Conservation (phyloP, 1,284 basidiomycete species). For the Puccinia novopanici region DNA sequence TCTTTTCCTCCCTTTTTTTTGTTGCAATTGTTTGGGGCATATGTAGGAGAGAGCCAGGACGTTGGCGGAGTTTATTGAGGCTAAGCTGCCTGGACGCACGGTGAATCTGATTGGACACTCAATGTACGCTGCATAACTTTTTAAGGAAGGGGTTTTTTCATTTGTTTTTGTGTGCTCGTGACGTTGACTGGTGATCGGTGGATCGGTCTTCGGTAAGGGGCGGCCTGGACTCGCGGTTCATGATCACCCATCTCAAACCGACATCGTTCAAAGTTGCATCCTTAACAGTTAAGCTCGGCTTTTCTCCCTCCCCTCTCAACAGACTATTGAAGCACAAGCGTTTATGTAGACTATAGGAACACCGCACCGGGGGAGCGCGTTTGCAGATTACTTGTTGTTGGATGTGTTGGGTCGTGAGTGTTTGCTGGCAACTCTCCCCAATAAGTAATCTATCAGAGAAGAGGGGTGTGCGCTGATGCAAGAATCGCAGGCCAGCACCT, state of each 20-base stretch:
- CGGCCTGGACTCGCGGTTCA: slow-evolving; percentile 86
- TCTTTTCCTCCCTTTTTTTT: too few relatives aligned
- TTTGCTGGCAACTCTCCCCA: slow-evolving; percentile 60
- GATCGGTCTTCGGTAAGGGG: slow-evolving; percentile 63
- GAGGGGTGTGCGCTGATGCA: slow-evolving; percentile 51
- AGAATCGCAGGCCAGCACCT: slow-evolving; percentile 58
- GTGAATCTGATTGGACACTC: slow-evolving; percentile 92
- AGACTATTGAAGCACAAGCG: background rate
- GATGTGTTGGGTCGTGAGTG: slow-evolving; percentile 70
- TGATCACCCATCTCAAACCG: slow-evolving; percentile 63
- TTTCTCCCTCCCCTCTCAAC: background rate
- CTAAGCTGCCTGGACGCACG: slow-evolving; percentile 73
- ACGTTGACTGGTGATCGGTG: slow-evolving; percentile 1
- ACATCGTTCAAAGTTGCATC: slow-evolving; percentile 68
- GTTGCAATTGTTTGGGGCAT: too few relatives aligned
- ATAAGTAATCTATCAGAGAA: background rate
- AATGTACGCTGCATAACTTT: too few relatives aligned
- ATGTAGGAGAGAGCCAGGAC: slow-evolving; percentile 75
- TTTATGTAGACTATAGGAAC: slow-evolving; percentile 71
- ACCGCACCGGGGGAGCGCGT: slow-evolving; percentile 87
- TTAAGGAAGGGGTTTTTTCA: slow-evolving; percentile 8
- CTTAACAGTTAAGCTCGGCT: slow-evolving; percentile 65
- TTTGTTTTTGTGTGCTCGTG: background rate
- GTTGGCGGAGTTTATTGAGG: slow-evolving; percentile 75
- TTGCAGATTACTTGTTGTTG: slow-evolving; percentile 86